Evolutionary conservation across 2,329 filamentous ascomycete species (phyloP), one percentile per base, ranked within the genome.

Genomic region (Gyromitra esculenta): DNA sequence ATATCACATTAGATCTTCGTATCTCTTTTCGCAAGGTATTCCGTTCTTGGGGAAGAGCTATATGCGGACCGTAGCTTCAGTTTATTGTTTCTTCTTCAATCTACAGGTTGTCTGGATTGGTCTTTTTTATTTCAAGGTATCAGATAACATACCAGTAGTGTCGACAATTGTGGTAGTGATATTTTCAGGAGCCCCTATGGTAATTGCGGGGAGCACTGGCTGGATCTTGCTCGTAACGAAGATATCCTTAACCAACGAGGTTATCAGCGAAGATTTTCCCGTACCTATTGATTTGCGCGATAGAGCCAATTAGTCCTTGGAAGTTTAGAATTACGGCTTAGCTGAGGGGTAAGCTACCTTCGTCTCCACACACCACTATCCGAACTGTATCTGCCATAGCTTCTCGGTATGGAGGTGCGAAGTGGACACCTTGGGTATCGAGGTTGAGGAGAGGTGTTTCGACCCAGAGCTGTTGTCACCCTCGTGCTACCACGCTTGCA

Each of bases 161-260:
- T 99, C 96, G 85, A 99, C 93, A 81, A 99, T 95, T 80, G 93
- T 97, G 11, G 96, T 99, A 63, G 94, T 97, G 82, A 98, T 93
- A 87, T 97, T 97, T 81, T 98, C 94, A 62, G 94, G 94, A 5
- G 94, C 97, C 75, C 93, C 94, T 80, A 97, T 94, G 35, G 94
- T 97, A 80, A 99, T 96, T 83, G 95, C 93, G 25, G 96, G 96
- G 8, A 99, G 90, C 77, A 98, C 92, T 13, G 94, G 89, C 83
- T 97, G 95, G 82, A 99, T 97, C 86, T 96, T 97, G 85, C 92
- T 93, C 79, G 92, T 93, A 81, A 98, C 92, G 84, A 98, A 99
- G 83, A 95, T 92, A 83, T 97, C 95, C 83, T 98, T 98, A 83
- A 99, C 95, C 50, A 99, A 90, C 73, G 94, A 96, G 72, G 94